These are phyloP conservation scores for Iris pallida DNA, from an alignment of 116 monocot genomes.

Conservation along the genomic window DNA sequence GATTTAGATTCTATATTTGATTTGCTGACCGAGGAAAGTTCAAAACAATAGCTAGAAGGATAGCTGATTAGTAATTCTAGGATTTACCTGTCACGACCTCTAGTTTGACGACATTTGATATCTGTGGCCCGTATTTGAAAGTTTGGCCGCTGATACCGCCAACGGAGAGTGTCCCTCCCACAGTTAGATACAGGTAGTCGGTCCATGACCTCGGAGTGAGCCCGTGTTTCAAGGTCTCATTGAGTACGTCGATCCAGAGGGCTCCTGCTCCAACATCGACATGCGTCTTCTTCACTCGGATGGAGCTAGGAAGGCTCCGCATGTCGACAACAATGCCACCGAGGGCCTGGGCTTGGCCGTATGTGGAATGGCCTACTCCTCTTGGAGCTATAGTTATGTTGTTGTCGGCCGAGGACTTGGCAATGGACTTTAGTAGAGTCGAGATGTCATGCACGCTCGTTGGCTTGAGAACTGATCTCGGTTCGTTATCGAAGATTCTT, in stretches of 20 bases:
- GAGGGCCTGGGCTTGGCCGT: constrained; percentile 32
- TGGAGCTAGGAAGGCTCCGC: constrained; percentile 6
- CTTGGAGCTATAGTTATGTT: constrained; percentile 29
- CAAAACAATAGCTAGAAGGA: background rate
- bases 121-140: constrained; percentile 39
- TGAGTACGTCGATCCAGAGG: constrained; percentile 40
- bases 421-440: constrained; percentile 16
- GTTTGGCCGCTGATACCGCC: constrained; percentile 50
- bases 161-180: constrained; percentile 51
- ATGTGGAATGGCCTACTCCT: constrained; percentile 41
- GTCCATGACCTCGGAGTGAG: constrained; percentile 48
- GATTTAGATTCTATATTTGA: background rate
- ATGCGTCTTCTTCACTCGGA: constrained; percentile 9
- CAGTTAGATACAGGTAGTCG: constrained; percentile 48
- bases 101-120: constrained; percentile 43
- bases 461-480: constrained; percentile 22
- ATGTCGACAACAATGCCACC: constrained; percentile 41
- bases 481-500: constrained; percentile 10
- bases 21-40: background rate
- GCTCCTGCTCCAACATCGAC: constrained; percentile 40
- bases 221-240: constrained; percentile 37
- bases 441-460: constrained; percentile 14
- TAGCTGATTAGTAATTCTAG: background rate
- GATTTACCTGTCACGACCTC: constrained; percentile 43
- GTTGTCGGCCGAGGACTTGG: constrained; percentile 3